A percentile compares a stretch with the other conserved stretches of the same genome.
These are phyloP conservation scores for Rosa multiflora DNA, from an alignment of 306 rosid genomes.

Conservation along the genomic window DNA sequence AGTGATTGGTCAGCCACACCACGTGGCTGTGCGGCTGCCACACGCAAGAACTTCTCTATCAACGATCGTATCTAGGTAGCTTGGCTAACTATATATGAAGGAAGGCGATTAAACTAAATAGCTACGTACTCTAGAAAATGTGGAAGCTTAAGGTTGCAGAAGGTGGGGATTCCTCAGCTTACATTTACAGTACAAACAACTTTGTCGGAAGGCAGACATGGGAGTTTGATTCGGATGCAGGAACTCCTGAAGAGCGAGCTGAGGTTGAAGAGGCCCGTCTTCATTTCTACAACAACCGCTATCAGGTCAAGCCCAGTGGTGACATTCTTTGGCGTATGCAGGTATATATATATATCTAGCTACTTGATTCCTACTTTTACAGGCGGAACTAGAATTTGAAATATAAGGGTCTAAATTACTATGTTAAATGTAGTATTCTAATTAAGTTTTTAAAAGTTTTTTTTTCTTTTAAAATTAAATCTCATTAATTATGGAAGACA, in stretches of 20 bases:
- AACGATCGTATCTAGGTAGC: neutral
- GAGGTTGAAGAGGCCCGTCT: constrained; percentile 15
- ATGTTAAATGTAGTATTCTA: too few species aligned
- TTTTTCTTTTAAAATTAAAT: too few species aligned
- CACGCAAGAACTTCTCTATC: neutral
- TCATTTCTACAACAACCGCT: constrained; percentile 14
- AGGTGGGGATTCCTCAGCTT: neutral
- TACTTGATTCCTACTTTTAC: neutral
- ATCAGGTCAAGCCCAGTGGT: constrained; percentile 9
- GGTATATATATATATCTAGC: neutral
- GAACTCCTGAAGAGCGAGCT: constrained; percentile 5
- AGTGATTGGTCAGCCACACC: too few species aligned
- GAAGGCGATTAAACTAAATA: neutral
- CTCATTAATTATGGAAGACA: too few species aligned
- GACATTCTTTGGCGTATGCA: constrained; percentile 15
- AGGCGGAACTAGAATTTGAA: too few species aligned
- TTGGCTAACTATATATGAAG: neutral
- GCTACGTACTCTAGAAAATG: neutral
- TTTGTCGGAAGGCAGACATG: constrained; percentile 23
- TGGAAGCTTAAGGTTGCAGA: constrained; percentile 18
- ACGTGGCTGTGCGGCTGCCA: too few species aligned
- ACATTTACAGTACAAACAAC: constrained; percentile 34
- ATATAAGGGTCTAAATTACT: too few species aligned
- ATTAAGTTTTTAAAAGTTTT: too few species aligned
- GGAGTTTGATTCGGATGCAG: constrained; percentile 16